A percentile compares a stretch with the other conserved stretches of the same genome.
phyloP scores from a whole-genome alignment of 495 filamentous ascomycete genomes.

The Glutinoglossum americanum region DNA sequence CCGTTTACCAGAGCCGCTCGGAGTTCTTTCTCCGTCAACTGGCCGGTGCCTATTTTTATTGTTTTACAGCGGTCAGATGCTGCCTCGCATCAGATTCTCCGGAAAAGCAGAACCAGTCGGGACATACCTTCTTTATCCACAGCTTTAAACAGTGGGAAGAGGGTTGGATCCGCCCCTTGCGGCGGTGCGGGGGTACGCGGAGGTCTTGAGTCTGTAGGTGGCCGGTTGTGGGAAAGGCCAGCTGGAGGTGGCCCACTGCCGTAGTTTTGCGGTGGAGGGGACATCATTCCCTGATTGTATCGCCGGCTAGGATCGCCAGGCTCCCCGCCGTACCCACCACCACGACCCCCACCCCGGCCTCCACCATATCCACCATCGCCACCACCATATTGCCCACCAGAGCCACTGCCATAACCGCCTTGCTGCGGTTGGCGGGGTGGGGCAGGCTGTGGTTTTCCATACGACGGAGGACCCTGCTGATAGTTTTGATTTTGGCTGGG shows the following conservation, averaged over 20 bases:
- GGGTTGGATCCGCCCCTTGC: constrained; percentile 40
- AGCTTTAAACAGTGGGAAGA: constrained; percentile 73
- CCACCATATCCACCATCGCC: constrained; percentile 1
- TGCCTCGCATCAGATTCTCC: background rate
- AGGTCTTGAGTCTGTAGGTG: constrained; percentile 34
- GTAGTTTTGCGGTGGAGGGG: constrained; percentile 14
- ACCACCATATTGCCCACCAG: background rate
- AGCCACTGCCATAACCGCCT: background rate
- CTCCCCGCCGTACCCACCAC: background rate
- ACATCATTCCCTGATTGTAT: background rate
- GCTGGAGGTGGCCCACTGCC: constrained; percentile 1
- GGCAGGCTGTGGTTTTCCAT: background rate
- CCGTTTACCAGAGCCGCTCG: constrained; percentile 86
- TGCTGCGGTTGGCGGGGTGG: constrained; percentile 1
- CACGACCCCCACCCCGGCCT: background rate
- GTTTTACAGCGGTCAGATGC: background rate
- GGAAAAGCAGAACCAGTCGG: background rate
- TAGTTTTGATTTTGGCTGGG: background rate
- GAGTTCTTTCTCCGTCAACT: constrained; percentile 73
- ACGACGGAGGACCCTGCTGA: background rate
- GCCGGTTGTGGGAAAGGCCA: constrained; percentile 22
- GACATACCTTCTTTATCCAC: constrained; percentile 61
- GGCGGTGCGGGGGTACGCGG: constrained; percentile 45
- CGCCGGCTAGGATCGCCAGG: background rate
- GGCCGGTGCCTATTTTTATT: constrained; percentile 35